Evolutionary conservation across 2,329 filamentous ascomycete species (phyloP).

Genomic region (Xylaria sp.): DNA sequence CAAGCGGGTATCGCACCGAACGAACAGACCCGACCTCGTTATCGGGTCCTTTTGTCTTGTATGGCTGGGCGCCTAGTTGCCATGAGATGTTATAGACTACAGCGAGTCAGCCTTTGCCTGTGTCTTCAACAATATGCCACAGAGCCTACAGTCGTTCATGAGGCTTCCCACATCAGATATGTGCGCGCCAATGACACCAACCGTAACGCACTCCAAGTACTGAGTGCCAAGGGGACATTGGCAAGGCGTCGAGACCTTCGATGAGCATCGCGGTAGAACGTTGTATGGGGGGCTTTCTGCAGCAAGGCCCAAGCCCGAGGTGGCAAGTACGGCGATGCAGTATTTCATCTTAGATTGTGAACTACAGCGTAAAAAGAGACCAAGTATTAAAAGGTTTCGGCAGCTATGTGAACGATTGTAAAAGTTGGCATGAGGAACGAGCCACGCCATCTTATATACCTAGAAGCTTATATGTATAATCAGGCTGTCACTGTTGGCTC

Average conservation of each 20-base stretch:
- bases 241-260: not conserved
- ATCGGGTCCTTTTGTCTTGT: not conserved
- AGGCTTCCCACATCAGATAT: not conserved
- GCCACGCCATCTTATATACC: not conserved
- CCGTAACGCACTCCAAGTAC: conserved; percentile 3
- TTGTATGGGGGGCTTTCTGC: not conserved
- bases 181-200: not conserved
- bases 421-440: not conserved
- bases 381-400: not conserved
- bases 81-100: conserved; percentile 5
- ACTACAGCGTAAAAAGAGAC: too few relatives aligned
- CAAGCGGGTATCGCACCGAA: conserved; percentile 1
- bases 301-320: not conserved
- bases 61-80: not conserved
- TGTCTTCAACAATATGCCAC: not conserved
- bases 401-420: not conserved
- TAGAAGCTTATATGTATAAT: not conserved
- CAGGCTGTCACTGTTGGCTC: not conserved
- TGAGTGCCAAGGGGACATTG: not conserved
- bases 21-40: not conserved
- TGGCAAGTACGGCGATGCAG: not conserved
- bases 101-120: not conserved
- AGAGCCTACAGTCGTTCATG: not conserved
- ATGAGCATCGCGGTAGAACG: not conserved
- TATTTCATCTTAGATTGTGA: not conserved